Base-by-base conservation (phyloP, 1,284 basidiomycete species). In the Pyrrhoderma noxium region DNA sequence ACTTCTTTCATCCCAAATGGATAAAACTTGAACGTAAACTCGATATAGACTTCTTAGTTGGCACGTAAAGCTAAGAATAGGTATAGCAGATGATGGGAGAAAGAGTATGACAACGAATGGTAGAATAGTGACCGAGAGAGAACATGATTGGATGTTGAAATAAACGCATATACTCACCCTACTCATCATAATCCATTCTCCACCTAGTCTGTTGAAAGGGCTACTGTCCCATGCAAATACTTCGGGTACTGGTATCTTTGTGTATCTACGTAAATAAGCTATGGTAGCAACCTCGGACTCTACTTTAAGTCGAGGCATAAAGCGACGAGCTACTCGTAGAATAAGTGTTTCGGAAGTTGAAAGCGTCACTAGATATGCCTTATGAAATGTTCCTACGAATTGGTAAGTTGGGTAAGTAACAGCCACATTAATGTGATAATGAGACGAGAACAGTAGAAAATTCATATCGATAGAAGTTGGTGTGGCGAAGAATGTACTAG, bases 221-320 rank as follows among this genome's bases (percentile, higher is more conserved):
- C 88, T 88, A 0, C 86, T 74, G 59, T 90, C 85, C 64, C 85
- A 84, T 62, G 80, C 76, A 56, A 82, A 84, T 5, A 90, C 77
- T 18, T 67, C 72, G 0, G 87, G 86, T 3, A 89, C 82, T 0
- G 87, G 86, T 18, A 89, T 72, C 50, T 69, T 66, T 2, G 85
- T 85, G 58, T 77, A 72, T 56, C 79, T 71, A 46, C 83, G 79
- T 34, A 90, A 71, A 62, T 84, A 90, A 25, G 75, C 72, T 70
- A 90, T 80, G 0, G 87, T 90, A 2, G 87, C 87, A 14, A 89
- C 82, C 62, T 90, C 88, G 0, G 85, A 88, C 63, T 85, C 82
- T 3, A 83, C 88, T 70, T 90, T 90, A 57, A 87, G 72, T 31
- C 82, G 76, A 1, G 86, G 83, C 85, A 89, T 88, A 65, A 85